Evolutionary conservation across 768 basidiomycete species (phyloP), one percentile per base, ranked within the genome.

Genomic region (Asterophora parasitica): DNA sequence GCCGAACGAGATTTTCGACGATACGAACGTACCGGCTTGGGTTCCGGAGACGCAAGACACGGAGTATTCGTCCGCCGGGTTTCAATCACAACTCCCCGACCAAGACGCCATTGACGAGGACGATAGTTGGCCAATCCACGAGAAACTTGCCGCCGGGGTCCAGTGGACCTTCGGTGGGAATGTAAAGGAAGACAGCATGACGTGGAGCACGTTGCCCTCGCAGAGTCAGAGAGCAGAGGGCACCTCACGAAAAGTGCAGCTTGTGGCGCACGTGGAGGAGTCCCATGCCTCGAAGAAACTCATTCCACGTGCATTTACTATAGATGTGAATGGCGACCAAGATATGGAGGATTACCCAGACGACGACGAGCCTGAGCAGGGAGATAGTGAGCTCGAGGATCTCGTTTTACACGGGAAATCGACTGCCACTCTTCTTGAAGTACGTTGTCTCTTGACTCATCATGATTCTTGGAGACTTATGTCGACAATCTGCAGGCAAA

Each of bases 91-190:
- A 17, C 64, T 64, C 41, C 61, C 61, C 2, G 60, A 49, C 12
- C 56, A 58, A 48, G 65, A 61, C 48, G 54, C 66, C 1, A 60
- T 73, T 40, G 76, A 81, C 44, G 79, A 82, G 38, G 82, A 83
- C 43, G 85, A 88, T 57, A 88, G 86, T 59, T 89, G 85, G 86
- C 83, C 82, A 8, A 65, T 85, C 20, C 79, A 85, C 33, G 84
- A 84, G 53, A 83, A 81, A 54, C 63, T 84, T 46, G 68, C 75
- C 0, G 69, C 71, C 32, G 73, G 70, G 8, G 70, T 77, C 30
- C 75, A 74, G 50, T 88, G 87, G 87, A 77, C 77, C 12, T 82
- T 82, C 54, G 77, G 75, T 23, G 72, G 65, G 46, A 61, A 64
- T 17, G 65, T 70, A 7, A 77, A 74, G 49, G 85, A 87, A 39